Evolutionary conservation across 1,284 basidiomycete genomes (phyloP).

Genomic region (Tilletia horrida): DNA sequence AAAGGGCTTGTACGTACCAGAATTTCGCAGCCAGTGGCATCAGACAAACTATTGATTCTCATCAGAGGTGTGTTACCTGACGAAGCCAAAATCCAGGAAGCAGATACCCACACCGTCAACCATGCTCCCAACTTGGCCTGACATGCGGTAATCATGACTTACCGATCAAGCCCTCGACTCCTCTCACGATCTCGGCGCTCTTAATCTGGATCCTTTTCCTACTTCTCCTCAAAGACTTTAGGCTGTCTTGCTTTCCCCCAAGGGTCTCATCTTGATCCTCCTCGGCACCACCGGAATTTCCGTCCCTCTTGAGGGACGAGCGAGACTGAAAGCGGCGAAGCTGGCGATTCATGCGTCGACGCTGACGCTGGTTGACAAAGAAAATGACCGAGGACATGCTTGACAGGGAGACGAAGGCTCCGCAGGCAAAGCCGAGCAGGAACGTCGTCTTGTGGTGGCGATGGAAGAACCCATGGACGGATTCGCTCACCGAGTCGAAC

Average conservation of each 20-base stretch:
- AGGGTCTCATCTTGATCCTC: not conserved
- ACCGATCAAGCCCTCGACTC: constrained; percentile 43
- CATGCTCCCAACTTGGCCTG: no score
- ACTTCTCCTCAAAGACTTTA: not conserved
- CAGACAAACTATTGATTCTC: constrained; percentile 83
- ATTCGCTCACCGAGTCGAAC: constrained; percentile 4
- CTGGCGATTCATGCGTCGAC: not conserved
- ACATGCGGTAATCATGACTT: no score
- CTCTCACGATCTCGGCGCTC: constrained; percentile 39
- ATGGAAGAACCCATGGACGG: constrained; percentile 5
- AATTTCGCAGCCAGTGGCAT: constrained; percentile 87
- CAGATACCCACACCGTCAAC: no score
- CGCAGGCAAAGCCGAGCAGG: constrained; percentile 18
- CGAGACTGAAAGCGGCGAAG: constrained; percentile 12
- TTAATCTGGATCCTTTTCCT: constrained; percentile 28
- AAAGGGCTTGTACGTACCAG: constrained; percentile 57
- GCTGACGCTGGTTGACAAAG: constrained; percentile 17
- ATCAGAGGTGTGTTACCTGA: constrained; percentile 90
- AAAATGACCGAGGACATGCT: constrained; percentile 19
- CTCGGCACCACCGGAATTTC: not conserved
- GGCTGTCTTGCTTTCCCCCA: not conserved
- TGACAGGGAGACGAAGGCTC: constrained; percentile 16
- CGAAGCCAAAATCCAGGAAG: not conserved
- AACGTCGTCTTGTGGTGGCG: constrained; percentile 20
- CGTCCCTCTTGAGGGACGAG: not conserved